Percentiles rank a stretch among this genome's conserved stretches.
These are phyloP conservation scores for Lignosus rhinocerotis DNA, from an alignment of 1,284 basidiomycete species.

Conservation along the genomic window DNA sequence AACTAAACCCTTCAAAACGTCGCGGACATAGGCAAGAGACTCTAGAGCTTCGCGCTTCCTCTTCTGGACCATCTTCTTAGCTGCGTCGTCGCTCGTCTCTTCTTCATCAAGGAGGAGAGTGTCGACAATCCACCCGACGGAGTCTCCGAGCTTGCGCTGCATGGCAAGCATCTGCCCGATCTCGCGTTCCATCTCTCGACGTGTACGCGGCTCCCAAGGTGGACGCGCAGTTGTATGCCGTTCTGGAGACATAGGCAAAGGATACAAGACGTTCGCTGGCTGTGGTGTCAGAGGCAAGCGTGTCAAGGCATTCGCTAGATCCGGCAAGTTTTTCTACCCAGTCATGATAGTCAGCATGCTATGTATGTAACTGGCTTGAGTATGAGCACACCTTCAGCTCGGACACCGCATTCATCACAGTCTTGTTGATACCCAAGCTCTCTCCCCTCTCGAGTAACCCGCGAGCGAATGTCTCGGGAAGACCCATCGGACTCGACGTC, in stretches of 20 bases:
- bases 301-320: slow-evolving; percentile 68
- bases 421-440: slow-evolving; percentile 78
- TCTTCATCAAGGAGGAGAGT: slow-evolving; percentile 60
- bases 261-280: slow-evolving; percentile 51
- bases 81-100: slow-evolving; percentile 41
- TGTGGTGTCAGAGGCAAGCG: slow-evolving; percentile 46
- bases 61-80: slow-evolving; percentile 38
- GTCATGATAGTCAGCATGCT: slow-evolving; percentile 3
- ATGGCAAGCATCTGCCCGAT: slow-evolving; percentile 49
- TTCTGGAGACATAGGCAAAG: slow-evolving; percentile 63
- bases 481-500: slow-evolving; percentile 45
- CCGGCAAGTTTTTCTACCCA: slow-evolving; percentile 77
- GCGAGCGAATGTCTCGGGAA: slow-evolving; percentile 71
- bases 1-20: slow-evolving; percentile 60
- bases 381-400: slow-evolving; percentile 59
- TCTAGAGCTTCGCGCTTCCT: slow-evolving; percentile 70
- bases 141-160: slow-evolving; percentile 64
- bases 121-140: slow-evolving; percentile 71
- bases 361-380: not conserved
- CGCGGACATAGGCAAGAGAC: slow-evolving; percentile 70
- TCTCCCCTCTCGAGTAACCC: slow-evolving; percentile 75
- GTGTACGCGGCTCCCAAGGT: slow-evolving; percentile 63
- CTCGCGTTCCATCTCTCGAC: slow-evolving; percentile 68
- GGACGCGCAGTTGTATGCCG: slow-evolving; percentile 53
- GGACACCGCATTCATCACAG: slow-evolving; percentile 73